These are phyloP conservation scores for Phialemoniopsis sp. DNA, from an alignment of 2,329 filamentous ascomycete genomes.

Conservation along the genomic window DNA sequence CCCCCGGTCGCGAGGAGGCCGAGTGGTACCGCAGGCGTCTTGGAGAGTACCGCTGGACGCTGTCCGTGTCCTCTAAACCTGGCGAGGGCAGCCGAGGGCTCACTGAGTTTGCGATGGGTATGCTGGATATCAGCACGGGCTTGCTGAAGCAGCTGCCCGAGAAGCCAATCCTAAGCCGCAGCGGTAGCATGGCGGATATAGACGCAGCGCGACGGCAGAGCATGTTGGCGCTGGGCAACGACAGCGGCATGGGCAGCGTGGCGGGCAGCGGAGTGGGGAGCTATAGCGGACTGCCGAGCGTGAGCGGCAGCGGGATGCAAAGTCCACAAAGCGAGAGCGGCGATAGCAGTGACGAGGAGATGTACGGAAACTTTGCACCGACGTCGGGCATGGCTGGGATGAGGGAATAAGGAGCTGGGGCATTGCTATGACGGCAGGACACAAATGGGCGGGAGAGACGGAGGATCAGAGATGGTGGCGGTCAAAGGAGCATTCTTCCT, in stretches of 20 bases:
- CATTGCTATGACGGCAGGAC: no score
- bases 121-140: conserved; percentile 68
- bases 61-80: conserved; percentile 78
- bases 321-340: conserved; percentile 45
- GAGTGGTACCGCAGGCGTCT: conserved; percentile 86
- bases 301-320: conserved; percentile 44
- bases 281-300: conserved; percentile 39
- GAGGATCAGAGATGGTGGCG: no score
- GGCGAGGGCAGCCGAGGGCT: conserved; percentile 46
- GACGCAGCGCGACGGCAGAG: conserved; percentile 30
- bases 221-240: conserved; percentile 27
- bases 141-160: conserved; percentile 66
- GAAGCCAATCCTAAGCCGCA: conserved; percentile 62
- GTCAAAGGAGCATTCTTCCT: no score
- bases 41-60: conserved; percentile 89
- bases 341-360: conserved; percentile 48
- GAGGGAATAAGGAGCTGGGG: conserved; percentile 9
- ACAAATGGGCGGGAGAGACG: no score
- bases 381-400: conserved; percentile 21
- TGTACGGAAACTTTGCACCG: conserved; percentile 39
- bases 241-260: conserved; percentile 12
- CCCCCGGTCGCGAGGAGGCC: conserved; percentile 80
- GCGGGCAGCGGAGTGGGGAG: conserved; percentile 18
- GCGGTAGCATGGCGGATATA: conserved; percentile 45
- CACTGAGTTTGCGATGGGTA: conserved; percentile 71